Percentiles rank a stretch among this genome's conserved stretches.
phyloP scores from a whole-genome alignment of 139 green algal species.

The Coccomyxa sp. region DNA sequence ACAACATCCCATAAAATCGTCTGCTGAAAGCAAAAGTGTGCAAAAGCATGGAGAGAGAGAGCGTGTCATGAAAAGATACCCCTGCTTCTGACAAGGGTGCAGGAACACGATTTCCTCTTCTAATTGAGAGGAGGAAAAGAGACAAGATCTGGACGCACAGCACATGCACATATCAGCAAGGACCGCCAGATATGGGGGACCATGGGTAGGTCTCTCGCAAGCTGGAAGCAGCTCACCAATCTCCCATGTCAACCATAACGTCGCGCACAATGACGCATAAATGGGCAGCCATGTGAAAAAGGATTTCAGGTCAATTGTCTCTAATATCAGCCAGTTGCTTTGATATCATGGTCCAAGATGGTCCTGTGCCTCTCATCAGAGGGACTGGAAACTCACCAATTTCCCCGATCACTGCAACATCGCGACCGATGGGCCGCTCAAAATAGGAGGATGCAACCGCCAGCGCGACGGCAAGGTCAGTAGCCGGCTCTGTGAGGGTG shows the following conservation, averaged over 20 bases:
- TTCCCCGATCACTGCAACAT: conserved; percentile 64
- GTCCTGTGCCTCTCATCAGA: background rate
- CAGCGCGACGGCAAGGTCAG: conserved; percentile 67
- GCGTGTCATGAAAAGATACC: too few species aligned
- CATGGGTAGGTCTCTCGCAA: too few species aligned
- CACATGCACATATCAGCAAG: too few species aligned
- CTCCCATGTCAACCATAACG: background rate
- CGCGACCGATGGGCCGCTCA: conserved; percentile 28
- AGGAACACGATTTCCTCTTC: too few species aligned
- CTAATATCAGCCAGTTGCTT: background rate
- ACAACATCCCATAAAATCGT: too few species aligned
- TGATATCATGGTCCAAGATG: background rate
- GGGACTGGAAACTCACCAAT: conserved; percentile 24
- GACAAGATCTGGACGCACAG: too few species aligned
- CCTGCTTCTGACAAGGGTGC: too few species aligned
- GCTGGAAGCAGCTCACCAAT: background rate
- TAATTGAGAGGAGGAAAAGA: too few species aligned
- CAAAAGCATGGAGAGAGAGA: too few species aligned
- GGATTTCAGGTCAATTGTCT: background rate
- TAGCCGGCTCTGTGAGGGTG: conserved; percentile 53
- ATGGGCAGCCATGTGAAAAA: background rate
- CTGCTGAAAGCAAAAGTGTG: too few species aligned
- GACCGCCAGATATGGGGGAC: too few species aligned
- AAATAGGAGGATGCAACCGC: conserved; percentile 58
- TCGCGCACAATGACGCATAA: background rate